Evolutionary conservation across 176 grass and related monocot species (phyloP).

Genomic region (Otatea glauca): DNA sequence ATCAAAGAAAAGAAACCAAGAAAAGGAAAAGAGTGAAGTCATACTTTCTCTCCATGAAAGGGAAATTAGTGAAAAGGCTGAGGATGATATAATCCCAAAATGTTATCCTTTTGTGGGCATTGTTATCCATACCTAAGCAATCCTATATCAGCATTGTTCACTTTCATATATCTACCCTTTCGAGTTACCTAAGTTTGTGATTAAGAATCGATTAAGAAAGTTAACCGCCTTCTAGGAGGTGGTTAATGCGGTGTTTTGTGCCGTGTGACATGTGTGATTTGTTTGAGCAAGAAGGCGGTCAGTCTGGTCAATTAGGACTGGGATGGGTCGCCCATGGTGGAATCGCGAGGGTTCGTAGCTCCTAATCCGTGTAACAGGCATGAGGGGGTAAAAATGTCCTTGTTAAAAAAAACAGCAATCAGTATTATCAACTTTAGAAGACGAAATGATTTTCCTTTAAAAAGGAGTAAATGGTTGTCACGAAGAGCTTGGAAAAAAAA

Average conservation of each 20-base stretch:
- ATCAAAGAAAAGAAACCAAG: slow-evolving; percentile 26
- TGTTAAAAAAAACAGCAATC: too few relatives aligned
- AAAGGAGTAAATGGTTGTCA: too few relatives aligned
- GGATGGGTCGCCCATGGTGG: not conserved
- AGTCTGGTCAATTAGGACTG: not conserved
- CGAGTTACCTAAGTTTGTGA: not conserved
- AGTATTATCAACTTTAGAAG: too few relatives aligned
- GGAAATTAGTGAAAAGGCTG: slow-evolving; percentile 28
- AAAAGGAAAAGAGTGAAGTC: slow-evolving; percentile 7
- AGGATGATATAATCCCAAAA: slow-evolving; percentile 4
- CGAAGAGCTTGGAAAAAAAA: too few relatives aligned
- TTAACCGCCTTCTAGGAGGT: not conserved
- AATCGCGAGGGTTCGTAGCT: too few relatives aligned
- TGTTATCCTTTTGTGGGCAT: not conserved
- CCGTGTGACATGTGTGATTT: not conserved
- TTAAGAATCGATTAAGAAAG: slow-evolving; percentile 6
- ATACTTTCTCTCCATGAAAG: slow-evolving; percentile 4
- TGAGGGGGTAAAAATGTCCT: too few relatives aligned
- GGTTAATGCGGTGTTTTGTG: not conserved
- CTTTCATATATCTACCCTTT: slow-evolving; percentile 1
- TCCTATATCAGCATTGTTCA: slow-evolving; percentile 35
- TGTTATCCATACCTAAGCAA: slow-evolving; percentile 34
- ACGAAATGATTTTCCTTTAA: too few relatives aligned
- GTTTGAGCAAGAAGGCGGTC: slow-evolving; percentile 9
- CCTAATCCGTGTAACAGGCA: too few relatives aligned